These are phyloP conservation scores for Apium graveolens DNA, from an alignment of 129 eudicot species.

Conservation along the genomic window DNA sequence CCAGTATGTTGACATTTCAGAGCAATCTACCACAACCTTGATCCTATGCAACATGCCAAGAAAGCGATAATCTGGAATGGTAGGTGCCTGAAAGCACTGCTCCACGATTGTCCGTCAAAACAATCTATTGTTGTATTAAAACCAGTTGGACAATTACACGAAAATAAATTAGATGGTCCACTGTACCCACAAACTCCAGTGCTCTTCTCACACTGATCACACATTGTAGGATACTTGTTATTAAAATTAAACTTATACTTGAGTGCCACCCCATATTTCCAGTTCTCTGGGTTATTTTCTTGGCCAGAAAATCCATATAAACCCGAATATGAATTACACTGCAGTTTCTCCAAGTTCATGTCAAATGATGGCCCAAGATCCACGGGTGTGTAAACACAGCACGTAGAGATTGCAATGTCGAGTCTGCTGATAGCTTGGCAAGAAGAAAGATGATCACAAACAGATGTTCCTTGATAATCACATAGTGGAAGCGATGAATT, in stretches of 20 bases:
- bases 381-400: conserved; percentile 90
- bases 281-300: conserved; percentile 44
- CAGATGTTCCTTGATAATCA: conserved; percentile 43
- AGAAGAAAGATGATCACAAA: conserved; percentile 59
- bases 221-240: conserved; percentile 58
- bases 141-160: conserved; percentile 64
- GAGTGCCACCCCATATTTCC: conserved; percentile 73
- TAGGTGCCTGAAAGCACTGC: conserved; percentile 19
- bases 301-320: conserved; percentile 56
- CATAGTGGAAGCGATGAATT: conserved; percentile 48
- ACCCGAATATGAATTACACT: conserved; percentile 64
- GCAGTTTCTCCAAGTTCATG: conserved; percentile 66
- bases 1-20: neutral
- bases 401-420: conserved; percentile 44
- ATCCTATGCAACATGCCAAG: conserved; percentile 15
- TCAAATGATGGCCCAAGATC: conserved; percentile 84
- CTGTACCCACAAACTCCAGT: conserved; percentile 73
- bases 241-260: conserved; percentile 74
- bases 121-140: conserved; percentile 62
- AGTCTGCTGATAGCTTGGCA: conserved; percentile 71
- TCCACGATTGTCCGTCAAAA: conserved; percentile 55
- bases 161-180: conserved; percentile 46
- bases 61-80: conserved; percentile 28
- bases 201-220: conserved; percentile 72
- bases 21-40: conserved; percentile 15